Evolutionary conservation across 345 rosid genomes (phyloP), one percentile per base, ranked within the genome.

Genomic region (Clausena lansium): DNA sequence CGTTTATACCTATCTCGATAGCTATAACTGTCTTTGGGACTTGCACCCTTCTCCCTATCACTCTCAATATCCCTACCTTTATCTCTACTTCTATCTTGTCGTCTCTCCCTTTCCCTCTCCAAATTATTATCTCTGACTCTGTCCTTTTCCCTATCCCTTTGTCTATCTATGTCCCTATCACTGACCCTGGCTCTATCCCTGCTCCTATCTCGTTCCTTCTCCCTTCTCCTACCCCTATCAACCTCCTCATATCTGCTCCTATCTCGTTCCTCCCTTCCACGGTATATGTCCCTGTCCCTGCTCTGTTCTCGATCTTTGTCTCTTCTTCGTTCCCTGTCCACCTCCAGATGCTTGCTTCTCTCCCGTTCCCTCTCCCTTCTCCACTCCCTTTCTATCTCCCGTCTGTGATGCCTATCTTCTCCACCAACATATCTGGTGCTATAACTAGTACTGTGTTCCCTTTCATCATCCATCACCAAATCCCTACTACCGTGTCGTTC

Each of bases 31-130:
- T 76, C 78, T 50, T 85, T 81, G 54, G 38, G 54, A 81, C 54
- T 77, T 78, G n/a, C 82, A 80, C 75, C 73, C 77, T 80, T 86
- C 71, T 81, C 83, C 78, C 71, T 83, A 39, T 77, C 84, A 20
- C 79, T 71, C 77, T 89, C 85, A 58, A 73, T 52, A 70, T 83
- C 90, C 84, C 87, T 84, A 74, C 62, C 85, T 77, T 71, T 85
- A 25, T 81, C 91, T 85, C 83, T 82, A 75, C 78, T 82, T 75
- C 85, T 82, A 73, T 88, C 89, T 77, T 66, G 77, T 71, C 52
- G 73, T 76, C 84, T 80, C 66, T 79, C 88, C 75, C 72, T 76
- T 33, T 68, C 84, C 28, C 73, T 70, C 67, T 61, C 82, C 65
- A 57, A 15, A 67, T 78, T 75, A 59, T 27, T 6, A 17, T 80